Conservation (phyloP, 2,329 filamentous ascomycete species). For the Metarhizium rileyi region DNA sequence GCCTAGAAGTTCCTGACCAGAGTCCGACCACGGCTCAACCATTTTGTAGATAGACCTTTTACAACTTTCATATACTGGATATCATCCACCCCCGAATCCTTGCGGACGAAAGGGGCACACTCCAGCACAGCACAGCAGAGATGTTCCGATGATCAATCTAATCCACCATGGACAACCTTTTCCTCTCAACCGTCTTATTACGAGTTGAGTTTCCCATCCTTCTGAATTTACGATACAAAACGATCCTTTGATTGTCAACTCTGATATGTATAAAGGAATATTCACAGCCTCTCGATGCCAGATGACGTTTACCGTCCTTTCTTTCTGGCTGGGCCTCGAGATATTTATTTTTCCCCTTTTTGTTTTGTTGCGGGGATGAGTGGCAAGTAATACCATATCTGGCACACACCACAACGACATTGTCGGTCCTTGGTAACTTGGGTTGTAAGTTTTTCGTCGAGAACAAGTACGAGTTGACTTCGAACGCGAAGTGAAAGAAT, state of each 20-base stretch:
- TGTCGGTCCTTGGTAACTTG: not conserved
- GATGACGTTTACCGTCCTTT: not conserved
- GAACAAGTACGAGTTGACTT: not conserved
- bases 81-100: not conserved
- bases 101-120: not conserved
- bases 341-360: not conserved
- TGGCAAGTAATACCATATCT: not conserved
- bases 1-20: not conserved
- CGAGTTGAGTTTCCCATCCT: not conserved
- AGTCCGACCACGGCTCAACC: not conserved
- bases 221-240: not conserved
- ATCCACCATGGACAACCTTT: not conserved
- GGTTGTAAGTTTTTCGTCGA: not conserved
- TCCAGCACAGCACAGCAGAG: conserved; percentile 1
- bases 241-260: not conserved
- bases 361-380: not conserved
- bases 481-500: not conserved
- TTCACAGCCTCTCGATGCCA: not conserved
- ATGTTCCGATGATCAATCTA: not conserved
- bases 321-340: not conserved
- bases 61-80: not conserved
- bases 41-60: conserved; percentile 1
- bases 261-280: not conserved
- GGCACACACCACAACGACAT: not conserved
- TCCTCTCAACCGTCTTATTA: not conserved